Conservation (phyloP, 305 asterid genomes). For the Fraxinus nigra region DNA sequence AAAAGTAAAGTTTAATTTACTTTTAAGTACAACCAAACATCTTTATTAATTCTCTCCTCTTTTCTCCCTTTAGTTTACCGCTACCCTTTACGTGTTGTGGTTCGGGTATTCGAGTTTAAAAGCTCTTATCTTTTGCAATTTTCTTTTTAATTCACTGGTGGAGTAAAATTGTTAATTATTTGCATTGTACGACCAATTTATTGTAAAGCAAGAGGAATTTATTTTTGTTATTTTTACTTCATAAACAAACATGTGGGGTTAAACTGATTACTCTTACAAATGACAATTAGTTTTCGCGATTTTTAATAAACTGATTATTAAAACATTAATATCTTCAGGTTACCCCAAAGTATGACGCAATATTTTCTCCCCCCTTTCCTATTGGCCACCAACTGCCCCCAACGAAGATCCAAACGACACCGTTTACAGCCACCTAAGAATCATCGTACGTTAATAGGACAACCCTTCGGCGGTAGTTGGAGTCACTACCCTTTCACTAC, state of each 20-base stretch:
- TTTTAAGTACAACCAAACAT: background rate
- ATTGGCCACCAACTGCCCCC: background rate
- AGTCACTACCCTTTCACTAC: slow-evolving; percentile 38
- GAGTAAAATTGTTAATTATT: background rate
- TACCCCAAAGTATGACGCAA: background rate
- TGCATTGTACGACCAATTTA: background rate
- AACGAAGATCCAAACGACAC: slow-evolving; percentile 15
- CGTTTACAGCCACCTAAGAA: slow-evolving; percentile 27
- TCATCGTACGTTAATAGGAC: slow-evolving; percentile 21
- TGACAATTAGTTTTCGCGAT: background rate
- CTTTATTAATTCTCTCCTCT: background rate
- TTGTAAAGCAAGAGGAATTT: background rate
- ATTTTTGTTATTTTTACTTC: background rate
- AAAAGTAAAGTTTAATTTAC: background rate
- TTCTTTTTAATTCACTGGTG: background rate
- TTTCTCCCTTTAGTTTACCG: background rate
- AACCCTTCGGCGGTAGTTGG: slow-evolving; percentile 33
- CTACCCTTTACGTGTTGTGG: background rate
- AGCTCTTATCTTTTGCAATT: background rate
- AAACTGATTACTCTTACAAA: background rate
- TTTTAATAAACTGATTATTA: background rate
- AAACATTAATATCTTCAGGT: background rate
- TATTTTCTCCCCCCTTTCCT: background rate
- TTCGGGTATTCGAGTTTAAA: background rate
- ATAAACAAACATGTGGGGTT: background rate